Conservation (phyloP, 2,329 filamentous ascomycete genomes). For the Fonsecaea nubica region DNA sequence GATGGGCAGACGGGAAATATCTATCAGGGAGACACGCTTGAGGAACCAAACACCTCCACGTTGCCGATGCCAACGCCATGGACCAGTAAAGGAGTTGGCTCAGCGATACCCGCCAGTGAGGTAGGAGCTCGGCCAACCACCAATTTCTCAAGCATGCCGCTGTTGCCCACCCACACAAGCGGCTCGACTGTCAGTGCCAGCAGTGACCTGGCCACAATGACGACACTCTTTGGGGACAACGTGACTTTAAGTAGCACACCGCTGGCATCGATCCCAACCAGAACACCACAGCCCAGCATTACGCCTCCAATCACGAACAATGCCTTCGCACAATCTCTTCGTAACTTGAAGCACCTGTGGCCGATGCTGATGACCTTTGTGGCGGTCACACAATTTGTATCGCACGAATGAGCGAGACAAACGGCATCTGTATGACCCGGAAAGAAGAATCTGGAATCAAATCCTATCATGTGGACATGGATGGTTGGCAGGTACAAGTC, state of each 20-base stretch:
- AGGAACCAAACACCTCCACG: constrained; percentile 54
- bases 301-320: constrained; percentile 20
- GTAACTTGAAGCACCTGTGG: constrained; percentile 7
- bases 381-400: constrained; percentile 4
- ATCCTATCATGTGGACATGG: neutral
- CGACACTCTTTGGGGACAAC: constrained; percentile 5
- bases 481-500: neutral
- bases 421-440: neutral
- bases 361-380: constrained; percentile 1
- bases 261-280: neutral
- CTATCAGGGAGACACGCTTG: constrained; percentile 47
- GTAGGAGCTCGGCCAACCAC: constrained; percentile 45
- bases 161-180: constrained; percentile 7
- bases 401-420: neutral
- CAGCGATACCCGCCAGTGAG: constrained; percentile 53
- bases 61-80: constrained; percentile 54
- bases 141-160: constrained; percentile 20
- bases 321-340: neutral
- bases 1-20: constrained; percentile 53
- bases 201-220: constrained; percentile 10
- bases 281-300: constrained; percentile 16
- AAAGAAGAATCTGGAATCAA: neutral
- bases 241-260: constrained; percentile 5
- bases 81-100: constrained; percentile 55
- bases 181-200: constrained; percentile 4